Evolutionary conservation across 2,329 filamentous ascomycete species (phyloP), one percentile per base, ranked within the genome.

Genomic region (Cladosporium phlei): DNA sequence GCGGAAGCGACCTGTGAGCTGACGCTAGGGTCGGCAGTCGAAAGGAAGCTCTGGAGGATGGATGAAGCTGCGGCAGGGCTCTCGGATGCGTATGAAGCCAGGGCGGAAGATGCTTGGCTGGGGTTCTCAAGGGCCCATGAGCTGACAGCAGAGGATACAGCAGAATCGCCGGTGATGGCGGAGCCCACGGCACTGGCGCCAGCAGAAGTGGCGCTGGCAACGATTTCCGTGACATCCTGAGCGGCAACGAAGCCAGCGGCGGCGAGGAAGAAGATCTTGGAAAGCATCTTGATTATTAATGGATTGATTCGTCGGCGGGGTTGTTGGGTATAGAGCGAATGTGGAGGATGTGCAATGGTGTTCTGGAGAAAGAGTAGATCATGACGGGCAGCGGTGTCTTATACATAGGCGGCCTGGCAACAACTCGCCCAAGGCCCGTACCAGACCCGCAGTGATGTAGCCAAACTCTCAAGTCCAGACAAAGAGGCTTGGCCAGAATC

Each of bases 371-470:
- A 45, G 19, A 45, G 32, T 34, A 35, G 32, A 35, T 45, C 32
- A 37, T 28, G 42, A 12, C 17, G 24, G 42, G 17, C 32, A 45
- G 21, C 10, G 28, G 42, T 45, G 28, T 45, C 42, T 45, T 45
- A 45, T 45, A 45, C 42, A 11, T 16, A 37, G 16, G 24, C n/a
- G n/a, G n/a, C n/a, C n/a, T n/a, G n/a, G 19, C 42, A 45, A 45
- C 32, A 37, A 20, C 5, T 21, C n/a, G 22, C 12, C 22, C 20
- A 22, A 33, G 21, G 32, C 32, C 42, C 32, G 42, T 45, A 24
- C 32, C 16, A 37, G 42, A 45, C 42, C 42, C 42, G 32, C 32
- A 45, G 42, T 45, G 42, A 45, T 45, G 42, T 45, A 45, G 30
- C 28, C 24, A 21, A 28, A 29, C 42, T 22, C 42, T 45, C 22